Evolutionary conservation across 331 rosid species (phyloP).

Genomic region (Acacia pycnantha): DNA sequence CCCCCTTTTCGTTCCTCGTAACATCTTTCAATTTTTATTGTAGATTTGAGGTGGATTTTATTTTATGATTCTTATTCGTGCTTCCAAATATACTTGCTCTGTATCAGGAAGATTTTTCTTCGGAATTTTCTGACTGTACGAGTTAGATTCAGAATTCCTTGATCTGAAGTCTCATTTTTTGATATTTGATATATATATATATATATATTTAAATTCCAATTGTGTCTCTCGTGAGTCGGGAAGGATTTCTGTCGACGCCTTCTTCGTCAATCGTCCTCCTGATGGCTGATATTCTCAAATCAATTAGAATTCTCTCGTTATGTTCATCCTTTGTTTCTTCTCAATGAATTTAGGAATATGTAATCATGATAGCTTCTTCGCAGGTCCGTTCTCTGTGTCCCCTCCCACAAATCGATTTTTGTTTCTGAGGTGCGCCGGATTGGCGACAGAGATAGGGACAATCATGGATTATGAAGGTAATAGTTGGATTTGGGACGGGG

Average conservation of each 20-base stretch:
- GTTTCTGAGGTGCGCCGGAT: background rate
- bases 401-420: conserved; percentile 43
- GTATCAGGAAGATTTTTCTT: background rate
- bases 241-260: background rate
- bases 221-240: conserved; percentile 3
- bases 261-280: background rate
- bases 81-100: conserved; percentile 9
- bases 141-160: conserved; percentile 38
- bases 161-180: conserved; percentile 1
- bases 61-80: background rate
- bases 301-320: background rate
- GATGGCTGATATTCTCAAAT: background rate
- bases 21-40: background rate
- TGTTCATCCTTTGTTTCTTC: background rate
- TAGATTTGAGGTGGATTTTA: conserved; percentile 34
- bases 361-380: conserved; percentile 3
- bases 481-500: conserved; percentile 95
- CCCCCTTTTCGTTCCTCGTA: background rate
- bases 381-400: conserved; percentile 67
- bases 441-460: background rate
- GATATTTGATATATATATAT: background rate
- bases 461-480: conserved; percentile 76
- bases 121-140: background rate
- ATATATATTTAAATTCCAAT: conserved; percentile 12
- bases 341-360: conserved; percentile 1